Percentiles rank a stretch among this genome's conserved stretches.
Evolutionary conservation across 2,329 filamentous ascomycete genomes (phyloP).

Genomic region (Zymoseptoria brevis): DNA sequence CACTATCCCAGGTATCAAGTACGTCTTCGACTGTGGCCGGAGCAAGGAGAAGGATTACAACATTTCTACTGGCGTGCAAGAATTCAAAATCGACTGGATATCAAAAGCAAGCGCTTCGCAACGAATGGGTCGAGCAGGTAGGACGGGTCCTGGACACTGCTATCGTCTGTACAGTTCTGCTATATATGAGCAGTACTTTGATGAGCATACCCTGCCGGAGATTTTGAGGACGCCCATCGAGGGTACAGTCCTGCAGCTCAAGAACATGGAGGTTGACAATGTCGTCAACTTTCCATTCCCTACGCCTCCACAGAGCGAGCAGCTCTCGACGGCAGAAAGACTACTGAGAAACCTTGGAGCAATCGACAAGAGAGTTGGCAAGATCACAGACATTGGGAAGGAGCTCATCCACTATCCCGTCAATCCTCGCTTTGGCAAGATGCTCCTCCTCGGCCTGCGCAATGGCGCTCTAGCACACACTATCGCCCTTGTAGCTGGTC

Average conservation of each 20-base stretch:
- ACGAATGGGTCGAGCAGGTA: slow-evolving; percentile 83
- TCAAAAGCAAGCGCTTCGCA: slow-evolving; percentile 95
- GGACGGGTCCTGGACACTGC: slow-evolving; percentile 92
- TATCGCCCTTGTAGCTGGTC: slow-evolving; percentile 76
- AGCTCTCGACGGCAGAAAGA: slow-evolving; percentile 75
- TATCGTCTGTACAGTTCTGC: slow-evolving; percentile 92
- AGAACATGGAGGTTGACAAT: slow-evolving; percentile 84
- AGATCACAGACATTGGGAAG: slow-evolving; percentile 69
- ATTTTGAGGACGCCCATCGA: slow-evolving; percentile 87
- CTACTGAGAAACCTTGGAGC: slow-evolving; percentile 80
- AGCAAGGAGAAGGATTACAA: slow-evolving; percentile 91
- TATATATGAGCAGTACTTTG: slow-evolving; percentile 83
- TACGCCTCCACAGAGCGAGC: slow-evolving; percentile 71
- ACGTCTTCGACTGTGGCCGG: slow-evolving; percentile 90
- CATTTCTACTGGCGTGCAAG: slow-evolving; percentile 81
- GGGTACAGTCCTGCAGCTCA: slow-evolving; percentile 80
- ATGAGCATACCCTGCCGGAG: slow-evolving; percentile 79
- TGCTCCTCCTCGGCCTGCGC: slow-evolving; percentile 78
- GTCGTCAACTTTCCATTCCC: slow-evolving; percentile 95
- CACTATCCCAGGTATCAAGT: slow-evolving; percentile 89
- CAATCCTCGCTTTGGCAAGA: slow-evolving; percentile 82
- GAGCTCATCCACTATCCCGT: slow-evolving; percentile 85
- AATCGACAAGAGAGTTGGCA: slow-evolving; percentile 55
- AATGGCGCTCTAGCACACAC: slow-evolving; percentile 78
- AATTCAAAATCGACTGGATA: slow-evolving; percentile 91